A percentile compares a stretch with the other conserved stretches of the same genome.
These are phyloP conservation scores for Boechera retrofracta DNA, from an alignment of 345 rosid genomes.

Conservation along the genomic window DNA sequence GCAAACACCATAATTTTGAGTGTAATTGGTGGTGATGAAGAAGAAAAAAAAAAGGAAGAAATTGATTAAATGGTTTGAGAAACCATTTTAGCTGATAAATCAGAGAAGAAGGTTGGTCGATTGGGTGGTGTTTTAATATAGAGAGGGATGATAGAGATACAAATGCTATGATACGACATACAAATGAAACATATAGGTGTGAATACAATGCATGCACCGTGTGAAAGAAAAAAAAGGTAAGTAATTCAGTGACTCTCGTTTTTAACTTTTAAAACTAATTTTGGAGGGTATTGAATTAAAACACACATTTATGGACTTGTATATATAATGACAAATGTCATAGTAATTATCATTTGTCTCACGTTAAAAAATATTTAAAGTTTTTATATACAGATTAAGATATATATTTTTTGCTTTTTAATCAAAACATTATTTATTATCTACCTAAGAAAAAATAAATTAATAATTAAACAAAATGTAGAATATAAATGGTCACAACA, in stretches of 20 bases:
- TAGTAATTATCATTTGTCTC: neutral
- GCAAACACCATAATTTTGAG: constrained; percentile 58
- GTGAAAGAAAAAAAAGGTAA: neutral
- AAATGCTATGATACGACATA: constrained; percentile 3
- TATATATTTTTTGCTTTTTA: neutral
- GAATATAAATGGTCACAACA: neutral
- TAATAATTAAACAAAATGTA: neutral
- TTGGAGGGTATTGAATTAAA: constrained; percentile 10
- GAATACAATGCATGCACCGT: constrained; percentile 24
- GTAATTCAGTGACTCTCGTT: neutral
- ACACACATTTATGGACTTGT: neutral
- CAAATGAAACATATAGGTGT: neutral
- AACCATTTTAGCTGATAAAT: neutral
- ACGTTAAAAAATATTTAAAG: neutral
- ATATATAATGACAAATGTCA: neutral
- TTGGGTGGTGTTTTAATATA: constrained; percentile 20
- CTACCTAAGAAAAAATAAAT: neutral
- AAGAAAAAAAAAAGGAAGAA: constrained; percentile 2
- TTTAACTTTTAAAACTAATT: neutral
- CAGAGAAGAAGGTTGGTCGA: constrained; percentile 25
- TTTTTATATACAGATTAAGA: neutral
- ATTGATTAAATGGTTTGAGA: constrained; percentile 1
- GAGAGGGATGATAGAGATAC: neutral
- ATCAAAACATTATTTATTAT: neutral
- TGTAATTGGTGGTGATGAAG: neutral